phyloP scores from a whole-genome alignment of 1,139 yeast species.

The Komagataea norvegica region DNA sequence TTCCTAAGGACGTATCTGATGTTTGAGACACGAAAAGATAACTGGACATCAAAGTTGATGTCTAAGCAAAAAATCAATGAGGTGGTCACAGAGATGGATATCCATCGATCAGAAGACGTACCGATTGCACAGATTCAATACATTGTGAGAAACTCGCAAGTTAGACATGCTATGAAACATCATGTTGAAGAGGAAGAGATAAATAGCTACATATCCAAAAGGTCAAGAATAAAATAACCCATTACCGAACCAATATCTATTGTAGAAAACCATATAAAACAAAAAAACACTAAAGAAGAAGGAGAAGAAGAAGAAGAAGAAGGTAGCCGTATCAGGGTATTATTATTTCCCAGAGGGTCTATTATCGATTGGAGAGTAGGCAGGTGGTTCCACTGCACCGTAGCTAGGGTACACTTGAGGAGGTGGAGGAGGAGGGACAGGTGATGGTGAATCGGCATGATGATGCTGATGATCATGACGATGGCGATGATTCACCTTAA shows the following conservation, averaged over 20 bases:
- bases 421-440: slow-evolving; percentile 3
- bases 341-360: neutral
- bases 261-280: too few relatives aligned
- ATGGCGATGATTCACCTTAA: slow-evolving; percentile 6
- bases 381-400: slow-evolving; percentile 11
- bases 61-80: slow-evolving; percentile 7
- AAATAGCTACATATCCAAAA: neutral
- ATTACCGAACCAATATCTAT: neutral
- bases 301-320: neutral
- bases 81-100: slow-evolving; percentile 12
- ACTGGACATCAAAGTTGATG: slow-evolving; percentile 12
- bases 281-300: too few relatives aligned
- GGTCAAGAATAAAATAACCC: neutral
- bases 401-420: slow-evolving; percentile 1
- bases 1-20: slow-evolving; percentile 13
- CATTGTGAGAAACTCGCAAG: too few relatives aligned
- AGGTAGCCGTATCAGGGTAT: neutral
- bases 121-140: slow-evolving; percentile 7
- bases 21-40: slow-evolving; percentile 8
- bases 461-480: slow-evolving; percentile 4
- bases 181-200: neutral
- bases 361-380: slow-evolving; percentile 7
- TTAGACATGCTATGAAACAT: neutral
- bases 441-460: too few relatives aligned
- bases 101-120: slow-evolving; percentile 6